phyloP scores from a whole-genome alignment of 345 rosid genomes.

The Odontarrhena argentea region DNA sequence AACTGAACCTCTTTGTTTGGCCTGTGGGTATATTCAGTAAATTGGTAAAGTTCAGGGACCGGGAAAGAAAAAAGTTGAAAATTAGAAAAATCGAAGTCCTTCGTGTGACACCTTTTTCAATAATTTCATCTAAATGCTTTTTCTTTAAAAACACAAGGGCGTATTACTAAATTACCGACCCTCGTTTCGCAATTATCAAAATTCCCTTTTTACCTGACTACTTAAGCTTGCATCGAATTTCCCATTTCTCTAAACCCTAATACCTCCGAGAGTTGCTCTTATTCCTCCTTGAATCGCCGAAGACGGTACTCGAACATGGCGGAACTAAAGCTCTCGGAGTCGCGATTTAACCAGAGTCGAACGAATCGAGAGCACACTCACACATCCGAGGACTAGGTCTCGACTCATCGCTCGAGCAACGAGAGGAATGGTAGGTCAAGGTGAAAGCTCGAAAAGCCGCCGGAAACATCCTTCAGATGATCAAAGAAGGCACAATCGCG shows the following conservation, averaged over 20 bases:
- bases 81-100: no score
- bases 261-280: slow-evolving; percentile 9
- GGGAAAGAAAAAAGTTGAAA: no score
- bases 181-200: neutral
- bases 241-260: slow-evolving; percentile 31
- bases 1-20: no score
- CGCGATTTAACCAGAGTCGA: slow-evolving; percentile 91
- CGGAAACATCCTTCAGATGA: slow-evolving; percentile 93
- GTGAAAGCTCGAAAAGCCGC: slow-evolving; percentile 84
- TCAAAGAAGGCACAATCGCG: slow-evolving; percentile 81
- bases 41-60: no score
- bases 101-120: no score
- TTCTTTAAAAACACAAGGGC: slow-evolving; percentile 17
- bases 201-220: neutral
- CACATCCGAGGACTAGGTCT: slow-evolving; percentile 94
- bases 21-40: no score
- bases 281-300: slow-evolving; percentile 24
- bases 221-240: neutral
- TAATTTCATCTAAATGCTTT: neutral
- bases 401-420: slow-evolving; percentile 84
- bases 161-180: slow-evolving; percentile 10
- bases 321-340: slow-evolving; percentile 72
- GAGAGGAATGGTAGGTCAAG: slow-evolving; percentile 90
- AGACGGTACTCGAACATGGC: slow-evolving; percentile 50
- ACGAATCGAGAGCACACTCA: slow-evolving; percentile 91